Evolutionary conservation across 257 asterid genomes (phyloP).

Genomic region (Cordia subcordata): DNA sequence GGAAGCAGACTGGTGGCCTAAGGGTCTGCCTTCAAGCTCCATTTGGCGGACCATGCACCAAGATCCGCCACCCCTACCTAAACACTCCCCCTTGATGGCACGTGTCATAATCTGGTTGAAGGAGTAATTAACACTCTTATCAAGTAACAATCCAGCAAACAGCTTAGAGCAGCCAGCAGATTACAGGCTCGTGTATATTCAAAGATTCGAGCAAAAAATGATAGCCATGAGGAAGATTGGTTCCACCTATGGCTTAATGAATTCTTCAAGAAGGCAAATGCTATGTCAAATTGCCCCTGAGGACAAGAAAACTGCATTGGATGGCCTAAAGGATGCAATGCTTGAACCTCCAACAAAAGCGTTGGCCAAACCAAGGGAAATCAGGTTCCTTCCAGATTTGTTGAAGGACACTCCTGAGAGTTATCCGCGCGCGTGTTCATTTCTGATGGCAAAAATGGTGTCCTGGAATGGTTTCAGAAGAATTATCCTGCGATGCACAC

Average conservation of each 20-base stretch:
- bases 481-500: conserved; percentile 59
- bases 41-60: no score
- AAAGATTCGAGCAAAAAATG: conserved; percentile 4
- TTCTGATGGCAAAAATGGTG: conserved; percentile 43
- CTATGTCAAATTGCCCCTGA: conserved; percentile 5
- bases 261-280: neutral
- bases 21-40: no score
- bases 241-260: neutral
- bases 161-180: conserved; percentile 3
- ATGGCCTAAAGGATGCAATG: conserved; percentile 40
- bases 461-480: conserved; percentile 53
- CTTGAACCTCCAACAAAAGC: conserved; percentile 49
- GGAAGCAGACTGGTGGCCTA: no score
- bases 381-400: conserved; percentile 65
- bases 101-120: no score
- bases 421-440: conserved; percentile 60
- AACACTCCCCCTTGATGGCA: no score
- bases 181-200: conserved; percentile 11
- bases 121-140: no score
- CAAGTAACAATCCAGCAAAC: neutral
- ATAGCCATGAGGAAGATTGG: conserved; percentile 14
- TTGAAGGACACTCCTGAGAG: conserved; percentile 48
- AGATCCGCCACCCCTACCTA: no score
- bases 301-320: conserved; percentile 35
- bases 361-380: conserved; percentile 30